Base-by-base conservation (phyloP, 108 stramenopile genomes). In the Cylindrotheca fusiformis region DNA sequence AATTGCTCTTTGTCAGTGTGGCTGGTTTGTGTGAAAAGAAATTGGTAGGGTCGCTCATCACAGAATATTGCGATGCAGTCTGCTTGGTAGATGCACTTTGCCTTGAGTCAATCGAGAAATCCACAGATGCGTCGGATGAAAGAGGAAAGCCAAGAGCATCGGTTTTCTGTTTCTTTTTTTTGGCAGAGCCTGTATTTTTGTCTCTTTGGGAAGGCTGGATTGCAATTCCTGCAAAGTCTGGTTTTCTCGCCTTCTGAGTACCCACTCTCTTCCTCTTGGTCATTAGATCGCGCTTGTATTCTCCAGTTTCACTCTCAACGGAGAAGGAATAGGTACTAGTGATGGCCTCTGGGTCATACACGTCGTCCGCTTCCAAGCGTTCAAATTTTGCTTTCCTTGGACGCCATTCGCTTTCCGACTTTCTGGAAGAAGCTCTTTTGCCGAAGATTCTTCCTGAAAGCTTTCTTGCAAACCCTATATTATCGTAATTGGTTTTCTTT, bases 41-140 rank as follows among this genome's bases (percentile, higher is more conserved):
- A 25, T 74, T 52, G 17, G 72, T 58, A 14, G 72, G 72, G 52
- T 74, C 72, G 57, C 72, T 74, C 6, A 18, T 26, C 23, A 65
- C 58, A 23, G 71, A 36, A 27, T 54, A 18, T 22, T 32, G 36
- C 21, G 63, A 60, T 25, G 48, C 32, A 5, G 52, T 52, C 26
- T 61, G 58, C 45, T 26, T 58, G 1, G 58, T 33, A 4, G 31
- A 22, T 23, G 57, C 25, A 5, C 55, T 68, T 8, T 68, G 67
- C 26, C 58, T 10, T 20, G 67, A 68, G 24, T 31, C 14, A 48
- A 20, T 19, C 8, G 55, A 51, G 4, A 60, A 36, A 29, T 55
- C 68, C 0, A 55, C 46, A 2, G 56, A 72, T 8, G 51, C 3
- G 2, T 23, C 28, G 14, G 24, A 33, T 31, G 17, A 31, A 32